These are phyloP conservation scores for Lathyrus sativus DNA, from an alignment of 306 rosid genomes.

Conservation along the genomic window DNA sequence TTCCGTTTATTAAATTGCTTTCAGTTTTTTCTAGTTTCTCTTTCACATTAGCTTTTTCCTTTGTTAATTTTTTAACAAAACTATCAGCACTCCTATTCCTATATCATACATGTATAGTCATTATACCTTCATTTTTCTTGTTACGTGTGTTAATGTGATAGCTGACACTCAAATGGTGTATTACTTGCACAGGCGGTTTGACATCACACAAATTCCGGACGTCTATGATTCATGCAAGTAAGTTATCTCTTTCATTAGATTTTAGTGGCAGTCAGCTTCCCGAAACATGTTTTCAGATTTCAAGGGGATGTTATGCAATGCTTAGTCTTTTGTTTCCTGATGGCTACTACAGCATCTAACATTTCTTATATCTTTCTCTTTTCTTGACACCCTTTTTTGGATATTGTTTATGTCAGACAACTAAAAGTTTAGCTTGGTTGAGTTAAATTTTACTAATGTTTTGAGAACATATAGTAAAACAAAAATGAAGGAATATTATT, in stretches of 20 bases:
- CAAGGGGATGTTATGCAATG: background rate
- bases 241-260: slow-evolving; percentile 44
- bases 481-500: slow-evolving; percentile 8
- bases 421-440: slow-evolving; percentile 19
- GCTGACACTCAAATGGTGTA: slow-evolving; percentile 25
- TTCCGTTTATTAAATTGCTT: slow-evolving; percentile 21
- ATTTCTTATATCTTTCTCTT: background rate
- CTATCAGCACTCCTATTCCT: slow-evolving; percentile 1
- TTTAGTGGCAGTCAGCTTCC: slow-evolving; percentile 13
- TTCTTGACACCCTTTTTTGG: background rate
- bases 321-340: background rate
- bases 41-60: slow-evolving; percentile 22
- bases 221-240: slow-evolving; percentile 99
- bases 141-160: slow-evolving; percentile 8
- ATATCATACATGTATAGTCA: slow-evolving; percentile 14
- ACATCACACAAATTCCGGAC: slow-evolving; percentile 93
- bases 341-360: background rate
- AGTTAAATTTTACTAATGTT: background rate
- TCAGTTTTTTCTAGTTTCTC: background rate
- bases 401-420: slow-evolving; percentile 14
- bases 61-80: slow-evolving; percentile 17
- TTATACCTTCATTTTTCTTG: slow-evolving; percentile 24
- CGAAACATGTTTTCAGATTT: slow-evolving; percentile 22
- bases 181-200: slow-evolving; percentile 83
- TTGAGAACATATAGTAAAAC: slow-evolving; percentile 18